Evolutionary conservation across 2,329 filamentous ascomycete species (phyloP).

Genomic region (Hymenoscyphus fructigenus): DNA sequence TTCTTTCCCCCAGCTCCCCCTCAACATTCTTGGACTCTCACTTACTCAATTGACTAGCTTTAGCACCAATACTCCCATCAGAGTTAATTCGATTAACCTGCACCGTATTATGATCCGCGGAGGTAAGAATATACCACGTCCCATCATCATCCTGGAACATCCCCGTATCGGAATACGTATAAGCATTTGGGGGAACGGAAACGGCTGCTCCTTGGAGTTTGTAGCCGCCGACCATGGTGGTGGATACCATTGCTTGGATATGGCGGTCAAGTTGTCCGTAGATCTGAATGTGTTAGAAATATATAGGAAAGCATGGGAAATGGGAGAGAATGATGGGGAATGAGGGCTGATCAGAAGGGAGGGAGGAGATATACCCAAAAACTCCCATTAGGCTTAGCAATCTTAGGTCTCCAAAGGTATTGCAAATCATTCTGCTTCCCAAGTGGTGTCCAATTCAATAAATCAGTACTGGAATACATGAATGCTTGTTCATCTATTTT

Average conservation of each 20-base stretch:
- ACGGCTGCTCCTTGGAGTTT: conserved; percentile 35
- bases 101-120: conserved; percentile 43
- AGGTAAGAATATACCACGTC: conserved; percentile 42
- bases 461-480: conserved; percentile 43
- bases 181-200: conserved; percentile 39
- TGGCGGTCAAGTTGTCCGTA: conserved; percentile 43
- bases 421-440: conserved; percentile 38
- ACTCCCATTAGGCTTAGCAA: conserved; percentile 42
- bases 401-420: conserved; percentile 43
- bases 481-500: conserved; percentile 38
- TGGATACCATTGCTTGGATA: conserved; percentile 40
- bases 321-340: no score
- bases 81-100: conserved; percentile 42
- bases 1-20: no score
- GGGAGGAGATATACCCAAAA: conserved; percentile 37
- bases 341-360: neutral
- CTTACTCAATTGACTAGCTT: conserved; percentile 30
- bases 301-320: no score
- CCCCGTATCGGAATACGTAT: conserved; percentile 43
- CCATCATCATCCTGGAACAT: conserved; percentile 39
- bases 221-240: conserved; percentile 37
- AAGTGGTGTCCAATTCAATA: conserved; percentile 43
- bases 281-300: conserved; percentile 30
- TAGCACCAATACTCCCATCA: conserved; percentile 39
- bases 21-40: no score